phyloP scores from a whole-genome alignment of 345 rosid species.

The Acer saccharum region DNA sequence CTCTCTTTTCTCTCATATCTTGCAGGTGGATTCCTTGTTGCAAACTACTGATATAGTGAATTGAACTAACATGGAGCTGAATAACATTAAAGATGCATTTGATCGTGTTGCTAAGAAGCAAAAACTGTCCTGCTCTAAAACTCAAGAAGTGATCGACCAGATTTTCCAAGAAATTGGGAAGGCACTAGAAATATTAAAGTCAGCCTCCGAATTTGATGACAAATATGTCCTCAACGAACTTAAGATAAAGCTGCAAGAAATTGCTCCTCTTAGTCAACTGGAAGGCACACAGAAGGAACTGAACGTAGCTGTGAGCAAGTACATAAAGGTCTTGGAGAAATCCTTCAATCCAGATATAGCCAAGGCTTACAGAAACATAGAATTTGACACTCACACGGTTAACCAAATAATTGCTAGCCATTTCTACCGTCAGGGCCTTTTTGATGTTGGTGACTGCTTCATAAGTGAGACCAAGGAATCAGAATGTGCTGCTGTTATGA shows the following conservation, averaged over 20 bases:
- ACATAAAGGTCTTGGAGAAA: slow-evolving; percentile 62
- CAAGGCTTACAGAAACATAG: slow-evolving; percentile 63
- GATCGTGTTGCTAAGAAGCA: slow-evolving; percentile 80
- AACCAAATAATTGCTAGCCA: slow-evolving; percentile 69
- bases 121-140: slow-evolving; percentile 54
- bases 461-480: slow-evolving; percentile 48
- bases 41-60: slow-evolving; percentile 1
- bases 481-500: slow-evolving; percentile 41
- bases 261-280: slow-evolving; percentile 45
- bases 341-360: slow-evolving; percentile 61
- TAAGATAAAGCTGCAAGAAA: slow-evolving; percentile 45
- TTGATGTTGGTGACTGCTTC: slow-evolving; percentile 68
- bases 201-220: slow-evolving; percentile 30
- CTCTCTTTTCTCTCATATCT: background rate
- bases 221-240: slow-evolving; percentile 42
- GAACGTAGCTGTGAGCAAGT: slow-evolving; percentile 59
- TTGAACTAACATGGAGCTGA: slow-evolving; percentile 59
- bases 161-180: slow-evolving; percentile 57
- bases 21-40: slow-evolving; percentile 1
- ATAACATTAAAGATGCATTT: slow-evolving; percentile 71
- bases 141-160: slow-evolving; percentile 56
- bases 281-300: slow-evolving; percentile 70
- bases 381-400: slow-evolving; percentile 53
- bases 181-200: slow-evolving; percentile 33
- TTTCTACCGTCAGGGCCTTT: slow-evolving; percentile 68